Base-by-base conservation (phyloP, 257 asterid species). In the Scutellaria minor region DNA sequence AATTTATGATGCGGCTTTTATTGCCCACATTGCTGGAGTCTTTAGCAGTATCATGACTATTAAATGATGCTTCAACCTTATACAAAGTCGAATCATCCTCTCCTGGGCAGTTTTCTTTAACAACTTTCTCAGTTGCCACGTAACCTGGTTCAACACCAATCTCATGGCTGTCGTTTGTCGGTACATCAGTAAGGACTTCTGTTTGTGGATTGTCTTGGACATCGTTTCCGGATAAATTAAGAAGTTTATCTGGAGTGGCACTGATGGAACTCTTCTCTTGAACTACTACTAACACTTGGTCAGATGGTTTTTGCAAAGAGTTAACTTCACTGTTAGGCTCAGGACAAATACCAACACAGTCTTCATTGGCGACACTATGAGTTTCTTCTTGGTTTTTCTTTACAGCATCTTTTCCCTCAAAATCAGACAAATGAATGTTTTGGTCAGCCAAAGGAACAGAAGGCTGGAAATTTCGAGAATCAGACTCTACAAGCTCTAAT, bases 1-100 rank as follows among this genome's bases (percentile, higher is more conserved):
- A 88, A 73, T 71, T 84, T 74, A 94, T 94, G 65, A 94, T 89
- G 64, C 98, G 95, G 81, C 97, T 89, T 78, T 84, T 86, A 56
- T 74, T 85, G 68, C 84, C 84, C 24, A 68, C 73, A 70, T 56
- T 79, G 41, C 46, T 73, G 59, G 87, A 79, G 55, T 86, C 93
- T 76, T 83, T 83, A 31, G 76, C 81, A 70, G 79, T 79, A 78
- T 81, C 85, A 44, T 64, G 73, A 14, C 65, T 83, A 76, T 78
- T 71, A 24, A 71, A 45, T 76, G 88, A 62, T 66, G 85, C 79
- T 71, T 89, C 94, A 52, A 76, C 77, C 75, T 55, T 81, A 7
- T 82, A 53, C 74, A 67, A 76, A 72, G 88, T 69, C 64, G 80
- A 72, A 47, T 80, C 70, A 41, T 68, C 44, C 55, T 77, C 80